These are phyloP conservation scores for Aspergillus udagawae DNA, from an alignment of 2,329 filamentous ascomycete species.

Conservation along the genomic window DNA sequence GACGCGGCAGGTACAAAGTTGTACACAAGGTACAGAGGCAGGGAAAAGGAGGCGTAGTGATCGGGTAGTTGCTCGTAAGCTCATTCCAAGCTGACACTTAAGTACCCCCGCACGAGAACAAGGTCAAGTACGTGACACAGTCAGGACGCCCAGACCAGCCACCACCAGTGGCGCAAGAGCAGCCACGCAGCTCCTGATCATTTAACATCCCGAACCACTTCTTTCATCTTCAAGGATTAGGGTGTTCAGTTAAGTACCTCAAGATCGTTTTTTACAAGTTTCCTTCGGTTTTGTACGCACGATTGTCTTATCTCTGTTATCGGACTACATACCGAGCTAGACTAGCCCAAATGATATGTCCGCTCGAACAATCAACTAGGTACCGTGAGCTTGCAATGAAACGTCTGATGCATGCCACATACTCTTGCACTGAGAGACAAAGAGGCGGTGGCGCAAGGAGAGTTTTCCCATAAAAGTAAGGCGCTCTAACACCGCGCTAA, in stretches of 20 bases:
- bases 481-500: not conserved
- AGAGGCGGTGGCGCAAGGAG: not conserved
- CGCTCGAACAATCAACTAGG: not conserved
- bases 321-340: not conserved
- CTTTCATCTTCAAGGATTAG: not conserved
- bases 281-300: not conserved
- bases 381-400: too few relatives aligned
- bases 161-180: not conserved
- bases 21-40: not conserved
- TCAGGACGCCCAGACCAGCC: not conserved
- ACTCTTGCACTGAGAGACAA: not conserved
- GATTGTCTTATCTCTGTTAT: conserved; percentile 1
- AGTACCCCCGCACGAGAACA: not conserved
- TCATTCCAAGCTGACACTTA: not conserved
- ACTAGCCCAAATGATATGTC: not conserved
- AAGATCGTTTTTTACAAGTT: too few relatives aligned
- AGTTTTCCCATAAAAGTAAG: not conserved
- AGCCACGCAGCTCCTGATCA: not conserved
- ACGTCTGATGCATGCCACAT: too few relatives aligned
- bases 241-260: too few relatives aligned
- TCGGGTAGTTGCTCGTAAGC: not conserved
- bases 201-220: not conserved
- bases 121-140: not conserved
- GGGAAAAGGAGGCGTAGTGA: not conserved
- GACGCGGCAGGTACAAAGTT: not conserved